Base-by-base conservation (phyloP, 2,329 filamentous ascomycete species). In the Phyllosticta citrichinensis region DNA sequence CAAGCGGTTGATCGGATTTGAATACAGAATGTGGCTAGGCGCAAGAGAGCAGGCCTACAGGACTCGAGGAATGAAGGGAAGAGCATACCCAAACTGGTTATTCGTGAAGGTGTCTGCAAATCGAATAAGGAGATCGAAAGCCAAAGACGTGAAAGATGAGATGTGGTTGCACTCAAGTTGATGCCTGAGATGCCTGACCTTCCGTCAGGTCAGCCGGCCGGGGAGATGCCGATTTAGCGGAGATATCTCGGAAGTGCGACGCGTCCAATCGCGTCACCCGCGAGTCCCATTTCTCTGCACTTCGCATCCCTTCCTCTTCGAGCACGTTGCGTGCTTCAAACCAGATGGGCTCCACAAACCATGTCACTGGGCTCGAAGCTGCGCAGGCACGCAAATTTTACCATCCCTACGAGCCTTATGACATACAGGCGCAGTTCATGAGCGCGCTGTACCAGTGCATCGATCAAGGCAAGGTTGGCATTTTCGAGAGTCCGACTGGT, bases 401-500 rank as follows among this genome's bases (percentile, higher is more conserved):
- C 69, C 92, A 97, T 70, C 92, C 92, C 0, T 96, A 87, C 71
- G 83, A 85, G 30, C 92, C 92, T 0, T 97, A 97, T 73, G 82
- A 88, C 58, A 94, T 96, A 52, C 92, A 97, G 69, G 80, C 87
- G 53, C 79, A 93, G 66, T 95, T 97, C 70, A 97, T 97, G 92
- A 85, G 81, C 66, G 83, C 87, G 0, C 81, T 94, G 5, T 96
- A 96, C 70, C 76, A 84, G 56, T 89, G 91, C 63, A 82, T 96
- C 25, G 86, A 95, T 66, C 73, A 87, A 52, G 87, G 89, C 9
- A 89, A 92, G 69, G 80, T 96, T 55, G 92, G 89, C 30, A 91
- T 97, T 52, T 86, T 97, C 54, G 92, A 97, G 71, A 96, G 90
- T 54, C 92, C 92, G n/a, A 97, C 92, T 52, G 92, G 92, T 73